A percentile compares a stretch with the other conserved stretches of the same genome.
Conservation (phyloP, 1,284 basidiomycete genomes). For the Prillingera fragicola region DNA sequence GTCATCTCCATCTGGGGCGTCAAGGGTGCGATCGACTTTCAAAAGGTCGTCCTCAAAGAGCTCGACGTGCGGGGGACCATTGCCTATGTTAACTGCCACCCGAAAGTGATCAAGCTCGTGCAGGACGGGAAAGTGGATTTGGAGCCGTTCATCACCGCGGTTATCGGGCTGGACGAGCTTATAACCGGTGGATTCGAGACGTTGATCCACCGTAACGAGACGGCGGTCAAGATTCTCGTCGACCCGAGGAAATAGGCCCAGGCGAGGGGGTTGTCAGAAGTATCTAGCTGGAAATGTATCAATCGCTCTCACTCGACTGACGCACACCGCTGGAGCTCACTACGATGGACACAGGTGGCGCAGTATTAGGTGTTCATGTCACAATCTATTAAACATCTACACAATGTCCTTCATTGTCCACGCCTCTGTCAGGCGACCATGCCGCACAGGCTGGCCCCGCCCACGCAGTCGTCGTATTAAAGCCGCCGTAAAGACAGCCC, state of each 20-base stretch:
- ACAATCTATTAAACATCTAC: no score
- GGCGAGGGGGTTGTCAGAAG: no score
- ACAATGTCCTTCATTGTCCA: no score
- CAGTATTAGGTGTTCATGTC: no score
- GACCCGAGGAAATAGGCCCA: slow-evolving; percentile 8
- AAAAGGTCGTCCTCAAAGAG: slow-evolving; percentile 17
- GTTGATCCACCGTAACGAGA: slow-evolving; percentile 17
- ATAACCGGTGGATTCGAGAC: slow-evolving; percentile 13
- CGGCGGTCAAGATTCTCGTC: slow-evolving; percentile 21
- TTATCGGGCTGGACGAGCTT: slow-evolving; percentile 16
- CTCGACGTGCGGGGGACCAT: slow-evolving; percentile 15
- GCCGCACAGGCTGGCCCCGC: no score
- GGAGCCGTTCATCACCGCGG: slow-evolving; percentile 15
- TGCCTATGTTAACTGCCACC: slow-evolving; percentile 14
- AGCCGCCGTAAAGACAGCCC: no score
- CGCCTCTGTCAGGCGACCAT: no score
- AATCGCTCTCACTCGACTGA: no score
- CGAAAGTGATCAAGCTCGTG: slow-evolving; percentile 13
- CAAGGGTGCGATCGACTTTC: slow-evolving; percentile 9
- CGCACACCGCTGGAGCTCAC: no score
- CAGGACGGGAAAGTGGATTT: slow-evolving; percentile 15
- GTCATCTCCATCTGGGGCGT: slow-evolving; percentile 14
- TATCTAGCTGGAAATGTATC: no score
- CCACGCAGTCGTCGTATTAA: no score
- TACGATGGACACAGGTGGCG: no score